Evolutionary conservation across 495 filamentous ascomycete species (phyloP).

Genomic region (Jackrogersella minutella): DNA sequence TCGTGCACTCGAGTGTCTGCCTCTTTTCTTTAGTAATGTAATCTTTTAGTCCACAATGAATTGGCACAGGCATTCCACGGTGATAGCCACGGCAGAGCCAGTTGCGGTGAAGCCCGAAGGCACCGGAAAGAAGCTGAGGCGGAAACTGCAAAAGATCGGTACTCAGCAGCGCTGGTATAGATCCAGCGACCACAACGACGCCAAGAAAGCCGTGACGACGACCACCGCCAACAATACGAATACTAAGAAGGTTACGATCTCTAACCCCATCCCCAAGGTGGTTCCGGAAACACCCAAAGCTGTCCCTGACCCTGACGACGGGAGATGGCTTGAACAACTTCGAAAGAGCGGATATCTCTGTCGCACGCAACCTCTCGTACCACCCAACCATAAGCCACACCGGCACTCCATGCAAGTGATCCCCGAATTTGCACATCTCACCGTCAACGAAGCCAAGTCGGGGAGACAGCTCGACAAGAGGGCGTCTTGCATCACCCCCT

Average conservation of each 20-base stretch:
- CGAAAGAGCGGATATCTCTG: constrained; percentile 46
- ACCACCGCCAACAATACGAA: constrained; percentile 33
- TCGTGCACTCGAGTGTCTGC: constrained; percentile 1
- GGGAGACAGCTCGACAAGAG: constrained; percentile 32
- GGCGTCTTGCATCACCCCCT: constrained; percentile 26
- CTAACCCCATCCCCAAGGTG: constrained; percentile 14
- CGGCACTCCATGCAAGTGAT: constrained; percentile 43
- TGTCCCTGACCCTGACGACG: constrained; percentile 43
- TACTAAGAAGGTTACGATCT: constrained; percentile 4
- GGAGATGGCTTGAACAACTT: constrained; percentile 49
- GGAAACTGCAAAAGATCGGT: constrained; percentile 53
- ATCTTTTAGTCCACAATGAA: constrained; percentile 47
- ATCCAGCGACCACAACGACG: constrained; percentile 34
- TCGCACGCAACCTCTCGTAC: constrained; percentile 17
- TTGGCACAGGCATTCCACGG: constrained; percentile 41
- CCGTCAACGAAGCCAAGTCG: constrained; percentile 33
- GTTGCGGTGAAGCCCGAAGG: constrained; percentile 36
- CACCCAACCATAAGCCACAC: constrained; percentile 23
- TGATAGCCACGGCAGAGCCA: constrained; percentile 34
- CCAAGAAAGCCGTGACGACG: constrained; percentile 17
- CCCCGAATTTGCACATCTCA: constrained; percentile 53
- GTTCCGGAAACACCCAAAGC: constrained; percentile 27
- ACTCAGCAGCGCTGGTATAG: constrained; percentile 38
- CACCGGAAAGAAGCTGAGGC: constrained; percentile 46
- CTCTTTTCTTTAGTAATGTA: constrained; percentile 40